Percentiles rank a stretch among this genome's conserved stretches.
phyloP scores from a whole-genome alignment of 2,329 filamentous ascomycete species.

The Colletotrichum theobromicola region DNA sequence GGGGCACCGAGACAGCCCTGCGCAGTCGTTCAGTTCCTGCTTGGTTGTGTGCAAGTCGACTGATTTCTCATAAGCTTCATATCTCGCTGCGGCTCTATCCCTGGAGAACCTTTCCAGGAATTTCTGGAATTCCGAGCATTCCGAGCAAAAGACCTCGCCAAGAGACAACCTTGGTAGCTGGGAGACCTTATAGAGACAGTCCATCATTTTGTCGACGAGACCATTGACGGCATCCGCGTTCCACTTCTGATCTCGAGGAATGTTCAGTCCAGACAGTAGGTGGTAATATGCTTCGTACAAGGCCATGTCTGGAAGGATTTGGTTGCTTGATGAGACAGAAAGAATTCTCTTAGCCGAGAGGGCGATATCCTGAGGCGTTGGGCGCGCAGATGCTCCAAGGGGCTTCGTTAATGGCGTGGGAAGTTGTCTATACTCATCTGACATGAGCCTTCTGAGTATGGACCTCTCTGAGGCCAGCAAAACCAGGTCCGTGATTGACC shows the following conservation, averaged over 20 bases:
- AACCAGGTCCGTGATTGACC: neutral
- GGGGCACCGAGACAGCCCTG: neutral
- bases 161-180: neutral
- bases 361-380: neutral
- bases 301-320: neutral
- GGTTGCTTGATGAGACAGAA: neutral
- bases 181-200: fast-evolving
- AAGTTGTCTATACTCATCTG: neutral
- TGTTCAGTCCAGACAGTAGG: fast-evolving
- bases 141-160: fast-evolving
- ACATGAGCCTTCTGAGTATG: fast-evolving
- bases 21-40: neutral
- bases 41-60: fast-evolving
- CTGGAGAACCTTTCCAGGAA: fast-evolving
- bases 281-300: neutral
- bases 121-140: neutral
- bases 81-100: neutral
- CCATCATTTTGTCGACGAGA: fast-evolving
- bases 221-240: neutral
- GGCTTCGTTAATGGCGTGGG: fast-evolving
- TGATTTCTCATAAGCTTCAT: fast-evolving
- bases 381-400: neutral
- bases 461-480: neutral
- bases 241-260: neutral
- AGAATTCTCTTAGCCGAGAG: neutral